These are phyloP conservation scores for Chenopodium suecicum DNA, from an alignment of 148 eudicot species.

Conservation along the genomic window DNA sequence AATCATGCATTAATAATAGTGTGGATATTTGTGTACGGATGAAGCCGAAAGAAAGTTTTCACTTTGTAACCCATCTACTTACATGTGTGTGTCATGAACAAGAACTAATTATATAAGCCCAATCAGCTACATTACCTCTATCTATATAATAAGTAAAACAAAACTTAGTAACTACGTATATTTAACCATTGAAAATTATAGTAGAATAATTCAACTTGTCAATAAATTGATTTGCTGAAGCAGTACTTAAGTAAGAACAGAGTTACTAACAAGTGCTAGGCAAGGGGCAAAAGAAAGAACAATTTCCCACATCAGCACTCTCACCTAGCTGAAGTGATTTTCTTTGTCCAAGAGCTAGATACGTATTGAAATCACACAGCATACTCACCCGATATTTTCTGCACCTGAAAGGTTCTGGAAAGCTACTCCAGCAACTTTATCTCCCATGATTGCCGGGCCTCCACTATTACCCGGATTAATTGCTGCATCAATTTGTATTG, in stretches of 20 bases:
- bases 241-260: too few relatives aligned
- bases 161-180: not conserved
- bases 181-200: not conserved
- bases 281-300: not conserved
- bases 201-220: not conserved
- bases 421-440: slow-evolving; percentile 97
- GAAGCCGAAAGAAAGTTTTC: not conserved
- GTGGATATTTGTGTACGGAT: not conserved
- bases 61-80: not conserved
- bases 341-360: not conserved
- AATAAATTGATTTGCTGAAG: not conserved
- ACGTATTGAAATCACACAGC: not conserved
- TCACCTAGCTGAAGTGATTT: not conserved
- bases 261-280: too few relatives aligned
- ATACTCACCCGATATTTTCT: slow-evolving; percentile 92
- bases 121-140: not conserved
- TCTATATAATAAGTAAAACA: not conserved
- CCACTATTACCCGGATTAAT: slow-evolving; percentile 99
- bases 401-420: slow-evolving; percentile 98
- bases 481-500: slow-evolving; percentile 98
- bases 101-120: not conserved
- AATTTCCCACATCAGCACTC: not conserved
- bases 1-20: not conserved
- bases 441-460: slow-evolving; percentile 98
- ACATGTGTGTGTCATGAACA: not conserved